Conservation (phyloP, 2,329 filamentous ascomycete genomes). For the Trichoderma pleuroti region DNA sequence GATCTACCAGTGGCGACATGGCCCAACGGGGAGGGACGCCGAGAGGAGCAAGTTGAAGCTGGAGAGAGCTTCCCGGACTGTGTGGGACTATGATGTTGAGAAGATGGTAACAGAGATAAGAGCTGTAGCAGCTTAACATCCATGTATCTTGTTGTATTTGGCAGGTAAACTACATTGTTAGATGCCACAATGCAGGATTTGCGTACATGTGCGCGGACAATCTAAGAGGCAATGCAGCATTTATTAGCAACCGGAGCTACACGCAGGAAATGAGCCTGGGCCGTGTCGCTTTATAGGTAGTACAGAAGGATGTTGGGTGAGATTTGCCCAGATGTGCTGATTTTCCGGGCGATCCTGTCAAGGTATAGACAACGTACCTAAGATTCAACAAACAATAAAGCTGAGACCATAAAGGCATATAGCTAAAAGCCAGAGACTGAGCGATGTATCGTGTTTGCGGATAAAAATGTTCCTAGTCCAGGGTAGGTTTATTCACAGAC, state of each 20-base stretch:
- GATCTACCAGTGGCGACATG: neutral
- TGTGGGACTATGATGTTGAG: neutral
- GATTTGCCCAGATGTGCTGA: neutral
- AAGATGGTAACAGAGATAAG: neutral
- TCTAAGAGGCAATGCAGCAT: neutral
- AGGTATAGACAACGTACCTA: no score
- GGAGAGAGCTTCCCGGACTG: neutral
- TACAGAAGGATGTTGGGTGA: neutral
- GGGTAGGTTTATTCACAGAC: neutral
- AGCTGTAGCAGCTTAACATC: neutral
- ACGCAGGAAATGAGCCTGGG: neutral
- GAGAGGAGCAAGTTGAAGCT: neutral
- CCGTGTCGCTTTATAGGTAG: neutral
- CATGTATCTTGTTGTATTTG: neutral
- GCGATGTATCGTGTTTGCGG: no score
- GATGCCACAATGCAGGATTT: neutral
- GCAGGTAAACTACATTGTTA: neutral
- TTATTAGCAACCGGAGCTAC: neutral
- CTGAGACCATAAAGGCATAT: no score
- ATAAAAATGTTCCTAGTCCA: neutral
- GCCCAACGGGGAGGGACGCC: neutral
- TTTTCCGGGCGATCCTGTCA: neutral
- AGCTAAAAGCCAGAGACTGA: no score
- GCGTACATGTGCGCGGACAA: neutral
- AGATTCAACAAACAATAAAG: no score